A percentile compares a stretch with the other conserved stretches of the same genome.
These are phyloP conservation scores for Penicillium cinerascens DNA, from an alignment of 495 filamentous ascomycete species.

Conservation along the genomic window DNA sequence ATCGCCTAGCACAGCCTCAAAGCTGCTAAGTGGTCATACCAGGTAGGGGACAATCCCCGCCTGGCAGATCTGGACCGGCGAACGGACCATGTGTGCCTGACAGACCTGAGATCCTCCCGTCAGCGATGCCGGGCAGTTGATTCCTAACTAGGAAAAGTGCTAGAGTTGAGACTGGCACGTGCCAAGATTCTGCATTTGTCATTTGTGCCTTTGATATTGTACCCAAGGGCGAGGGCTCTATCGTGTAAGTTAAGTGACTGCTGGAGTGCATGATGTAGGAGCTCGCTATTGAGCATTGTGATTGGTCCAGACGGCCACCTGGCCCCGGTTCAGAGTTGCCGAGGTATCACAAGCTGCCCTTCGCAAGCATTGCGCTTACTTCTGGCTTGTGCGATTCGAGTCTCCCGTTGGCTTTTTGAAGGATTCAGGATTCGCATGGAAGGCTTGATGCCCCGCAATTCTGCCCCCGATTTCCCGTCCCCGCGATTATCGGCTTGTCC, in stretches of 20 bases:
- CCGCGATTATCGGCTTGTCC: background rate
- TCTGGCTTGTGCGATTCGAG: background rate
- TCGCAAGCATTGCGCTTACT: too few species aligned
- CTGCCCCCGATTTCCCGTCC: background rate
- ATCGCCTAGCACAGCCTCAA: too few species aligned
- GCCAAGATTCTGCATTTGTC: background rate
- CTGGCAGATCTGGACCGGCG: too few species aligned
- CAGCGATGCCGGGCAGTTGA: background rate
- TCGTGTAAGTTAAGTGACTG: too few species aligned
- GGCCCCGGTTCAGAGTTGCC: slow-evolving; percentile 2
- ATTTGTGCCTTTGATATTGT: too few species aligned
- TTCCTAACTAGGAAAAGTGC: background rate
- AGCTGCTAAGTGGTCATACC: too few species aligned
- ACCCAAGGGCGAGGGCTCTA: too few species aligned
- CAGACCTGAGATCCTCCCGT: too few species aligned
- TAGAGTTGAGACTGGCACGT: background rate
- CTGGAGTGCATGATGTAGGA: background rate
- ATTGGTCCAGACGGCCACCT: slow-evolving; percentile 1
- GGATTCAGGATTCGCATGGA: background rate
- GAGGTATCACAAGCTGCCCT: slow-evolving; percentile 19
- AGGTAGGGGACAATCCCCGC: too few species aligned
- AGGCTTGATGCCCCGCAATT: background rate
- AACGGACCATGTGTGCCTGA: too few species aligned
- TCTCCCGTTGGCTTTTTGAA: background rate
- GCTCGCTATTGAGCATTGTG: background rate